A percentile compares a stretch with the other conserved stretches of the same genome.
phyloP scores from a whole-genome alignment of 495 filamentous ascomycete species.

The Aspergillus haitiensis region DNA sequence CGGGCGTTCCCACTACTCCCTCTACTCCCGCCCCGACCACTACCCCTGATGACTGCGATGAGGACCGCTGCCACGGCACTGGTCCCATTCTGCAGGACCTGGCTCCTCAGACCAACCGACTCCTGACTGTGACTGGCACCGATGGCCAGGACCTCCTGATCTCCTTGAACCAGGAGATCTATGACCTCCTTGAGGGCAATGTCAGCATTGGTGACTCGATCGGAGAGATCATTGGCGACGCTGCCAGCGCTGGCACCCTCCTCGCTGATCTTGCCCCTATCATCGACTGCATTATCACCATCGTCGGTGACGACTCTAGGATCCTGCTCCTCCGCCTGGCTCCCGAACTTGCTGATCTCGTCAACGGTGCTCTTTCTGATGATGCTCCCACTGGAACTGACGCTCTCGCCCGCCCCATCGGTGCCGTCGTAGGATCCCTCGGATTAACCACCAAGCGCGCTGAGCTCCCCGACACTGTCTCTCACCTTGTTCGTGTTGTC shows the following conservation, averaged over 20 bases:
- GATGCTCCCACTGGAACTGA: constrained; percentile 5
- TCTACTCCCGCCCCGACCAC: constrained; percentile 2
- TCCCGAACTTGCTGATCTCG: constrained; percentile 25
- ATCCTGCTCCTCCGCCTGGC: constrained; percentile 26
- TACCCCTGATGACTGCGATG: constrained; percentile 18
- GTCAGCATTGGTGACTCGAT: constrained; percentile 26
- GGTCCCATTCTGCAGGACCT: constrained; percentile 31
- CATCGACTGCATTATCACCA: constrained; percentile 27
- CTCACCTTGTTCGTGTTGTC: not conserved
- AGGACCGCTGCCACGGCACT: constrained; percentile 25
- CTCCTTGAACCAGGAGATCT: constrained; percentile 21
- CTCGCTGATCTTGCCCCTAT: constrained; percentile 24
- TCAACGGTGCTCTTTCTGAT: constrained; percentile 16
- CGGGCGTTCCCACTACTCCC: constrained; percentile 17
- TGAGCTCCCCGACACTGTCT: not conserved
- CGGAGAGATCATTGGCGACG: constrained; percentile 25
- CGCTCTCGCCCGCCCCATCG: constrained; percentile 10
- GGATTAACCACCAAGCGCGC: constrained; percentile 10
- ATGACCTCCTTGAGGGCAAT: constrained; percentile 22
- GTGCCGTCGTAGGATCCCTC: not conserved
- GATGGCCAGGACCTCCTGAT: constrained; percentile 22
- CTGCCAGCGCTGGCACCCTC: constrained; percentile 25
- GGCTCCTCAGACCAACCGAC: constrained; percentile 27
- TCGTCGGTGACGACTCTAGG: constrained; percentile 26
- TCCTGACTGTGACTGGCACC: constrained; percentile 22